Conservation (phyloP, 345 rosid genomes). For the Boechera divaricarpa region DNA sequence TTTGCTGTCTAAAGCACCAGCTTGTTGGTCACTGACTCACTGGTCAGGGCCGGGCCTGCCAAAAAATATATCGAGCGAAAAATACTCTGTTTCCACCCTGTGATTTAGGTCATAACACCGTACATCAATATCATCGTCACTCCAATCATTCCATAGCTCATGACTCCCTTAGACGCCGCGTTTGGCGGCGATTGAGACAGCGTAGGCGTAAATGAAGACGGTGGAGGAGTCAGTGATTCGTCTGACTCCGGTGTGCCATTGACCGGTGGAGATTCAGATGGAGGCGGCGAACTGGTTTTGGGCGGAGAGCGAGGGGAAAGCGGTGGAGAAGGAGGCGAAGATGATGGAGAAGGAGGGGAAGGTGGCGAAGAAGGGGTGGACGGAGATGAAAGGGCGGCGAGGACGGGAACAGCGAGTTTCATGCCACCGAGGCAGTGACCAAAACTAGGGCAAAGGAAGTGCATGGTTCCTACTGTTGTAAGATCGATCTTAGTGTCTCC, state of each 20-base stretch:
- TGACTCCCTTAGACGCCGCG: slow-evolving; percentile 19
- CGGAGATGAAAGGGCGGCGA: slow-evolving; percentile 3
- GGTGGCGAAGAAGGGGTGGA: not conserved
- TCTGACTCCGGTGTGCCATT: not conserved
- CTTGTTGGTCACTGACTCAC: too few species aligned
- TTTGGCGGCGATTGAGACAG: slow-evolving; percentile 14
- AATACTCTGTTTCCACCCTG: not conserved
- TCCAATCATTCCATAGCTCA: slow-evolving; percentile 6
- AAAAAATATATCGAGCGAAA: slow-evolving; percentile 2
- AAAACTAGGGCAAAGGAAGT: slow-evolving; percentile 40
- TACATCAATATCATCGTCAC: slow-evolving; percentile 9
- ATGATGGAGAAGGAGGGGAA: not conserved
- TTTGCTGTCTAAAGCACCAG: too few species aligned
- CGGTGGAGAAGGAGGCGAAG: slow-evolving; percentile 1
- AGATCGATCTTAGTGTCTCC: slow-evolving; percentile 45
- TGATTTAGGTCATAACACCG: not conserved
- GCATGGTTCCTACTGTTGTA: slow-evolving; percentile 36
- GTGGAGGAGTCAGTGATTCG: not conserved
- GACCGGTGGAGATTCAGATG: not conserved
- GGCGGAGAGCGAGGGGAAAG: slow-evolving; percentile 1
- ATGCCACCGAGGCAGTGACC: slow-evolving; percentile 49
- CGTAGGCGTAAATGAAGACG: slow-evolving; percentile 10
- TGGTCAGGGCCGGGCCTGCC: too few species aligned
- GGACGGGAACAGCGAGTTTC: slow-evolving; percentile 48
- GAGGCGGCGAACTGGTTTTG: not conserved